Conservation (phyloP, 2,329 filamentous ascomycete genomes). For the Botryotinia globosa region DNA sequence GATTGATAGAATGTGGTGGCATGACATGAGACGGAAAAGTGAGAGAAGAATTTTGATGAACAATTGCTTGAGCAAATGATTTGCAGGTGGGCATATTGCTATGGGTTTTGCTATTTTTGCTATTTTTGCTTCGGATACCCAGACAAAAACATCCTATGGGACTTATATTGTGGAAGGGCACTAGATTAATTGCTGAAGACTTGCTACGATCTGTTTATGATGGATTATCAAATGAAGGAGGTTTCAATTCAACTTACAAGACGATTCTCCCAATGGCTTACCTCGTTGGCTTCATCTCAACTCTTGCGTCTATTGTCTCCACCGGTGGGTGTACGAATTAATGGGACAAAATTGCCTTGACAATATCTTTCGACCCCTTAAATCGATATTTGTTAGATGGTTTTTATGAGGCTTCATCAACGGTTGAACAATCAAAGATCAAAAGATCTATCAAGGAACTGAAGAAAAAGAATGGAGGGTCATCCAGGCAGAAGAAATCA, state of each 20-base stretch:
- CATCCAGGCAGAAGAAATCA: background rate
- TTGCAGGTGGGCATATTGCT: background rate
- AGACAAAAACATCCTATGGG: background rate
- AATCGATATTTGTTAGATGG: too few relatives aligned
- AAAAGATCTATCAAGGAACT: too few relatives aligned
- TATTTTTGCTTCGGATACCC: background rate
- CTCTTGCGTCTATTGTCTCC: background rate
- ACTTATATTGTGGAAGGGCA: background rate
- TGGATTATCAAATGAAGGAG: background rate
- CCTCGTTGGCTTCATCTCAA: background rate
- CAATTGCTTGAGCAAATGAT: background rate
- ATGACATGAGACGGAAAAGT: background rate
- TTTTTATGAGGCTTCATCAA: too few relatives aligned
- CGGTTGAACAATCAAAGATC: too few relatives aligned
- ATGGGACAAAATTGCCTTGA: too few relatives aligned
- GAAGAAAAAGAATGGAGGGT: background rate
- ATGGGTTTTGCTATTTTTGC: background rate
- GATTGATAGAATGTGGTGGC: too few relatives aligned
- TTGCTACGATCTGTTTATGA: background rate
- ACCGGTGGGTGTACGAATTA: too few relatives aligned
- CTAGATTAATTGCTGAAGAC: background rate
- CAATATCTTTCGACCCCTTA: too few relatives aligned
- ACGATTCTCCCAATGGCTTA: background rate
- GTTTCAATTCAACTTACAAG: background rate
- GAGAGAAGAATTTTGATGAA: background rate